Conservation (phyloP, 1,284 basidiomycete species). For the Singerocomus rubriflavus region DNA sequence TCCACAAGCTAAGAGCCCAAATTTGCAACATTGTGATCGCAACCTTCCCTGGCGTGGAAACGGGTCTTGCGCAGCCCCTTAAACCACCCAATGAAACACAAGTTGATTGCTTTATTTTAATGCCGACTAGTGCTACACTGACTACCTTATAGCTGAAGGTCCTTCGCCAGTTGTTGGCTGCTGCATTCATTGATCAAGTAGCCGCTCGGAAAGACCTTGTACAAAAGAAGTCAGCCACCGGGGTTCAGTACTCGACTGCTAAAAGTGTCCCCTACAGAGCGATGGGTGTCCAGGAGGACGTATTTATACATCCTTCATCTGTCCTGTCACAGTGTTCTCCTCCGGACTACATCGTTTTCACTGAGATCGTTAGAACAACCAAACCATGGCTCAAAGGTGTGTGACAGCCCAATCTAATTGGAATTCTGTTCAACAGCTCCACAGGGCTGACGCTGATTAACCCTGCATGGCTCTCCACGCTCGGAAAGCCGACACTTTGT, state of each 20-base stretch:
- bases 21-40: constrained; percentile 79
- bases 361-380: constrained; percentile 76
- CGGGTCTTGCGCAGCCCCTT: constrained; percentile 59
- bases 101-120: constrained; percentile 38
- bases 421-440: constrained; percentile 2
- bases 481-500: constrained; percentile 80
- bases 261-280: constrained; percentile 85
- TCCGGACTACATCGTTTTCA: constrained; percentile 86
- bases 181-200: constrained; percentile 95
- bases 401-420: constrained; percentile 8
- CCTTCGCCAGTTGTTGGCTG: constrained; percentile 83
- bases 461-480: constrained; percentile 80
- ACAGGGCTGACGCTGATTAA: constrained; percentile 84
- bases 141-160: constrained; percentile 70
- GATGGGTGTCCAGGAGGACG: constrained; percentile 80
- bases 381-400: constrained; percentile 81
- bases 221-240: constrained; percentile 53
- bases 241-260: constrained; percentile 70
- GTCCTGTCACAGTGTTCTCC: constrained; percentile 69
- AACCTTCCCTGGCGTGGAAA: constrained; percentile 62
- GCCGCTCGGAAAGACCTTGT: constrained; percentile 89
- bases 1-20: constrained; percentile 93
- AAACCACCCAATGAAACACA: constrained; percentile 74
- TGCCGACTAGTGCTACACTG: neutral
- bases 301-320: constrained; percentile 92